These are phyloP conservation scores for Phyllosticta ampelicida DNA, from an alignment of 2,329 filamentous ascomycete species.

Conservation along the genomic window DNA sequence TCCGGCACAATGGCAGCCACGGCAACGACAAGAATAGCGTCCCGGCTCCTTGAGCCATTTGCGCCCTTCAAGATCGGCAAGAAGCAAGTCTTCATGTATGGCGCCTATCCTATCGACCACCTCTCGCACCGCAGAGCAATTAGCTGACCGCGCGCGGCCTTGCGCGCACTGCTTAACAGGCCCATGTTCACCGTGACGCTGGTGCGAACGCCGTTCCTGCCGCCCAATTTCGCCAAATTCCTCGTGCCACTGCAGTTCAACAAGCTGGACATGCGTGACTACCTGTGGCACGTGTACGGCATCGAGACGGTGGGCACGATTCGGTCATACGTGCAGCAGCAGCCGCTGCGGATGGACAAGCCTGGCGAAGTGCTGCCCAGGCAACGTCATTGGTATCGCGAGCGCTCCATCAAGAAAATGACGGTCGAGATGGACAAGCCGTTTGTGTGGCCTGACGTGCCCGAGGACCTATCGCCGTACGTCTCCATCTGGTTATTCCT, in stretches of 20 bases:
- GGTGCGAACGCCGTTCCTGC: constrained; percentile 59
- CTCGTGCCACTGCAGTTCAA: constrained; percentile 83
- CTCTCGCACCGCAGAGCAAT: constrained; percentile 11
- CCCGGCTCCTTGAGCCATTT: constrained; percentile 7
- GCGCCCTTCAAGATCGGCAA: constrained; percentile 25
- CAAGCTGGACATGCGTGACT: constrained; percentile 94
- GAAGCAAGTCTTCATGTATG: constrained; percentile 41
- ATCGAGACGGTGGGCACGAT: constrained; percentile 58
- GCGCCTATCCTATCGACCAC: background rate
- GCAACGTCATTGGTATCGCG: constrained; percentile 54
- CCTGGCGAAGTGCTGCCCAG: constrained; percentile 29
- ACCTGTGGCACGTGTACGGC: constrained; percentile 77
- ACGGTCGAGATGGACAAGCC: constrained; percentile 78
- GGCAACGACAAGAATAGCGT: background rate
- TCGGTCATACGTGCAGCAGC: constrained; percentile 68
- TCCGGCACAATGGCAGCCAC: background rate
- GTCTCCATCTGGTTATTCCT: constrained; percentile 18
- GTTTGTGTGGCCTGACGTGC: constrained; percentile 75
- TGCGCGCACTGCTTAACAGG: constrained; percentile 34
- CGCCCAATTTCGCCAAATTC: constrained; percentile 78
- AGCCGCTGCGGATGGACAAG: constrained; percentile 47
- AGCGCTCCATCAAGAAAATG: constrained; percentile 77
- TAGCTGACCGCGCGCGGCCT: background rate
- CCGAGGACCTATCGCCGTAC: constrained; percentile 49
- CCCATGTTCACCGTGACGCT: constrained; percentile 74